Conservation (phyloP, 306 rosid species). For the Begonia loranthoides region DNA sequence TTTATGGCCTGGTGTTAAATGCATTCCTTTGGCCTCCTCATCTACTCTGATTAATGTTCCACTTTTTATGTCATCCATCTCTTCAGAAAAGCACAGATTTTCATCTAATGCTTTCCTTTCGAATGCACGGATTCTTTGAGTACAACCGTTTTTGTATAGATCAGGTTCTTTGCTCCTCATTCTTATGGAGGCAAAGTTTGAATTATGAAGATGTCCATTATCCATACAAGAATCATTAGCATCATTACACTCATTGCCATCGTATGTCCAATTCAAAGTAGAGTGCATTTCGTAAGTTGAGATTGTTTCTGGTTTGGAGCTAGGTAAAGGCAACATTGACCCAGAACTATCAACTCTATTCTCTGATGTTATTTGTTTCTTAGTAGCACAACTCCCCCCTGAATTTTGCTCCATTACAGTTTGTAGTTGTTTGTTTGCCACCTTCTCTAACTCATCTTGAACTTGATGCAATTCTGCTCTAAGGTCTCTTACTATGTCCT, state of each 20-base stretch:
- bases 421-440: slow-evolving; percentile 21
- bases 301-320: not conserved
- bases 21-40: slow-evolving; percentile 23
- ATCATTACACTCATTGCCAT: not conserved
- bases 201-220: slow-evolving; percentile 16
- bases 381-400: slow-evolving; percentile 6
- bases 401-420: slow-evolving; percentile 13
- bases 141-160: slow-evolving; percentile 62
- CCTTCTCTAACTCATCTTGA: slow-evolving; percentile 29
- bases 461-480: slow-evolving; percentile 43
- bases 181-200: slow-evolving; percentile 60
- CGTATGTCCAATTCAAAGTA: not conserved
- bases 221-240: slow-evolving; percentile 12
- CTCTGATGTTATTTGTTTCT: not conserved
- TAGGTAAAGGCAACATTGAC: not conserved
- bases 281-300: not conserved
- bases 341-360: not conserved
- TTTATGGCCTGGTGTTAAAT: slow-evolving; percentile 15
- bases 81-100: slow-evolving; percentile 15
- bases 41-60: slow-evolving; percentile 9
- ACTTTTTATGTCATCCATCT: slow-evolving; percentile 20
- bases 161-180: slow-evolving; percentile 60
- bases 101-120: slow-evolving; percentile 41
- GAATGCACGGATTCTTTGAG: slow-evolving; percentile 70
- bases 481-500: slow-evolving; percentile 58